Evolutionary conservation across 257 asterid genomes (phyloP), one percentile per base, ranked within the genome.

Genomic region (Jasminum sambac): DNA sequence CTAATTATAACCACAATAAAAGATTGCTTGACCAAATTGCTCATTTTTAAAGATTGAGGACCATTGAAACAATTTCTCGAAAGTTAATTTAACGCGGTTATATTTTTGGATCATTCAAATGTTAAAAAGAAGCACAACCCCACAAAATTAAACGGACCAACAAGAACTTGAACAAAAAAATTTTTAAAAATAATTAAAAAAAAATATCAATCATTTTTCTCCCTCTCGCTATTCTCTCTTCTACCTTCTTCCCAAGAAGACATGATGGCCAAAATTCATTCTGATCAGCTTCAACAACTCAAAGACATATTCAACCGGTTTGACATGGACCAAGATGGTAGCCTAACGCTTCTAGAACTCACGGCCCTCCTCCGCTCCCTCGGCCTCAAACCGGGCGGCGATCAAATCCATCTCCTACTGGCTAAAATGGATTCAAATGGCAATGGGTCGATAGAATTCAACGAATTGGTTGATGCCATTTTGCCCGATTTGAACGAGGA

Each of bases 311-410:
- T 84, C 79, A 52, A 60, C 72, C 83, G 85, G 11, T 84, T 84
- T 50, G 89, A 81, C 60, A 82, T 84, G 79, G 79, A 84, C 80
- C 60, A 23, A 11, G 89, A 84, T 16, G 89, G 86, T 9, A 81
- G 86, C 85, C 71, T 81, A 24, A 84, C 89, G 10, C 86, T 79
- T 64, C 83, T 84, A 0, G 89, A 84, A 65, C 81, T 84, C 2
- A 84, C 86, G 0, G 89, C 89, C 44, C 89, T 84, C 40, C 76
- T 84, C 44, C 80, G 85, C 4, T 84, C 89, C 25, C 79, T 84
- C 2, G 86, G 89, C 4, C 76, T 81, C 16, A 82, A 79, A 62
- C 89, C 86, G 0, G 25, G 77, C 0, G 89, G 89, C 0, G 81
- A 84, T 72, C 84, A 82, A 68, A 57, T 87, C 69, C 74, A 83